Evolutionary conservation across 2,329 filamentous ascomycete species (phyloP).

Genomic region (Biscogniauxia sp.): DNA sequence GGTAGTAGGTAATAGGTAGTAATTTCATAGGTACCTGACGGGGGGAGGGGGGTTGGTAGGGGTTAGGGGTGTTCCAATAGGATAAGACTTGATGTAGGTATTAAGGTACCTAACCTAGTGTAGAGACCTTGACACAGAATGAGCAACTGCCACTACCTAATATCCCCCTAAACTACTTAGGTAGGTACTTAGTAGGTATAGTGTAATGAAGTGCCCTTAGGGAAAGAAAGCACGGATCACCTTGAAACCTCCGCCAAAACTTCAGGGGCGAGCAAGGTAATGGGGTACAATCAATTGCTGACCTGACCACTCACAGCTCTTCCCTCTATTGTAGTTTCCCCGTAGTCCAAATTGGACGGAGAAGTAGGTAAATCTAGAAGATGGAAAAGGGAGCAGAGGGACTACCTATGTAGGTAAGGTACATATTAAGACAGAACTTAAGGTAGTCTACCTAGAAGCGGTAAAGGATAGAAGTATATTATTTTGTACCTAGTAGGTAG

Average conservation of each 20-base stretch:
- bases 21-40: neutral
- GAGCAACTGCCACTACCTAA: neutral
- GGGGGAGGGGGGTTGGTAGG: too few relatives aligned
- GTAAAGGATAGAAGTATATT: too few relatives aligned
- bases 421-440: too few relatives aligned
- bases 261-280: constrained; percentile 1
- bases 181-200: too few relatives aligned
- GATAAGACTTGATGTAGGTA: too few relatives aligned
- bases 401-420: too few relatives aligned
- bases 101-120: too few relatives aligned
- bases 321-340: neutral
- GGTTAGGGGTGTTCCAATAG: neutral
- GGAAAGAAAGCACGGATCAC: neutral
- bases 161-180: neutral
- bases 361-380: too few relatives aligned
- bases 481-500: too few relatives aligned
- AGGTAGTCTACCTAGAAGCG: too few relatives aligned
- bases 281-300: neutral
- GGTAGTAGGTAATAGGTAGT: neutral
- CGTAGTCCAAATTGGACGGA: neutral
- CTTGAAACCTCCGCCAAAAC: constrained; percentile 1
- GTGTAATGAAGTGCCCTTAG: neutral
- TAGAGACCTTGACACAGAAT: too few relatives aligned
- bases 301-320: neutral
- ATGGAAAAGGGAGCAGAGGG: too few relatives aligned